phyloP scores from a whole-genome alignment of 2,329 filamentous ascomycete genomes.

The Fusarium denticulatum region DNA sequence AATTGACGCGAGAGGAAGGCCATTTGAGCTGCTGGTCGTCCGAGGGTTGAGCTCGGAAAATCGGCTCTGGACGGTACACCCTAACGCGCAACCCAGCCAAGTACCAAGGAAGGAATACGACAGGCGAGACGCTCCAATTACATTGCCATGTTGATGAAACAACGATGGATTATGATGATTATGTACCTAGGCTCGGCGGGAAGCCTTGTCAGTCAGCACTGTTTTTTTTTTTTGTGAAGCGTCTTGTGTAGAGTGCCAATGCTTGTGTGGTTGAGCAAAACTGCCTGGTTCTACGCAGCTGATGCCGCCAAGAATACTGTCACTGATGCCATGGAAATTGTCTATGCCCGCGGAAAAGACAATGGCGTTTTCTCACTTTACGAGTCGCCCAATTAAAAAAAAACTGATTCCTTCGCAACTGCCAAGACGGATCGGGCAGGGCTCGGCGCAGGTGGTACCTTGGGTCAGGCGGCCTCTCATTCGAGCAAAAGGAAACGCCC shows the following conservation, averaged over 20 bases:
- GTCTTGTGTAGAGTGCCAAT: background rate
- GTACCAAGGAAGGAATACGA: conserved; percentile 10
- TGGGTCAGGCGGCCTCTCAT: conserved; percentile 37
- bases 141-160: background rate
- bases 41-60: conserved; percentile 27
- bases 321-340: background rate
- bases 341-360: conserved; percentile 13
- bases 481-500: conserved; percentile 38
- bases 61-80: conserved; percentile 25
- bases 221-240: background rate
- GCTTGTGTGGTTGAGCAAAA: background rate
- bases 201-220: background rate
- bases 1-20: conserved; percentile 10
- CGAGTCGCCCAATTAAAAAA: conserved; percentile 14
- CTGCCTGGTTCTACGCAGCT: background rate
- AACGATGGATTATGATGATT: background rate
- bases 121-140: conserved; percentile 7
- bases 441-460: conserved; percentile 27
- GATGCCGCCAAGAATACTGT: background rate
- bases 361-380: conserved; percentile 1
- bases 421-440: conserved; percentile 33
- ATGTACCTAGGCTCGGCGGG: background rate
- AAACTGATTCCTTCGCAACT: conserved; percentile 11
- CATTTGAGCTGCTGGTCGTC: conserved; percentile 1
- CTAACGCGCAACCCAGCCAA: conserved; percentile 16